Percentiles rank a stretch among this genome's conserved stretches.
These are phyloP conservation scores for Madurella fahalii DNA, from an alignment of 2,329 filamentous ascomycete genomes.

Conservation along the genomic window DNA sequence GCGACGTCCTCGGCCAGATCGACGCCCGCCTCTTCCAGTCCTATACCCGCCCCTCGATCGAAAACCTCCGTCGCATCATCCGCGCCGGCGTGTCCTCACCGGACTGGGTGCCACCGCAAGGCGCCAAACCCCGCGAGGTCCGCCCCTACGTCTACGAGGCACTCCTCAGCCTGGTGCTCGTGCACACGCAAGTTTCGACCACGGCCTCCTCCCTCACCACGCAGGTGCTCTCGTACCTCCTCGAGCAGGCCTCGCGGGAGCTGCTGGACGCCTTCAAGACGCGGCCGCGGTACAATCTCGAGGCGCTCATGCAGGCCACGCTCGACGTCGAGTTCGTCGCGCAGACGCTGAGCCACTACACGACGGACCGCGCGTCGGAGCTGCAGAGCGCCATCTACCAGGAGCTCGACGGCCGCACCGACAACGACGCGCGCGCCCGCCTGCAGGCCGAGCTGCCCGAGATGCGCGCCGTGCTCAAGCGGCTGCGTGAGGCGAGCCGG, in stretches of 20 bases:
- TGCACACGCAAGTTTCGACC: conserved; percentile 85
- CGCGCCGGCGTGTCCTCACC: conserved; percentile 65
- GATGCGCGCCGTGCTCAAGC: conserved; percentile 84
- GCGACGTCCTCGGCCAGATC: conserved; percentile 85
- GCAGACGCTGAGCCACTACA: conserved; percentile 87
- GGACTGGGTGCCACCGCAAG: conserved; percentile 62
- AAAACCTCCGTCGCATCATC: conserved; percentile 65
- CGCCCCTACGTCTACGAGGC: conserved; percentile 86
- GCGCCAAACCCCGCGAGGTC: conserved; percentile 65
- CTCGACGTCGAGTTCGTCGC: conserved; percentile 96
- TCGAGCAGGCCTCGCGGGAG: conserved; percentile 74
- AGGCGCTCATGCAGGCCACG: conserved; percentile 91
- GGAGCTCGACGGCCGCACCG: conserved; percentile 82
- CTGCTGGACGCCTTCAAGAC: conserved; percentile 77
- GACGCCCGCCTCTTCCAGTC: conserved; percentile 87
- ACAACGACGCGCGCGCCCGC: conserved; percentile 74
- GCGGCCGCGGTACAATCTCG: conserved; percentile 66
- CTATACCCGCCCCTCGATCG: conserved; percentile 76
- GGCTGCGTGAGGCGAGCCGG: conserved; percentile 72
- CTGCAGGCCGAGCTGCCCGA: conserved; percentile 85
- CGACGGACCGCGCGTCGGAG: conserved; percentile 74
- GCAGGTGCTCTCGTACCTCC: conserved; percentile 79
- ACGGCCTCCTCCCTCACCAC: conserved; percentile 71
- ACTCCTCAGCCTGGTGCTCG: conserved; percentile 78
- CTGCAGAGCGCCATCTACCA: conserved; percentile 89